A percentile compares a stretch with the other conserved stretches of the same genome.
Evolutionary conservation across 2,329 filamentous ascomycete species (phyloP).

Genomic region (Arthroderma sp.): DNA sequence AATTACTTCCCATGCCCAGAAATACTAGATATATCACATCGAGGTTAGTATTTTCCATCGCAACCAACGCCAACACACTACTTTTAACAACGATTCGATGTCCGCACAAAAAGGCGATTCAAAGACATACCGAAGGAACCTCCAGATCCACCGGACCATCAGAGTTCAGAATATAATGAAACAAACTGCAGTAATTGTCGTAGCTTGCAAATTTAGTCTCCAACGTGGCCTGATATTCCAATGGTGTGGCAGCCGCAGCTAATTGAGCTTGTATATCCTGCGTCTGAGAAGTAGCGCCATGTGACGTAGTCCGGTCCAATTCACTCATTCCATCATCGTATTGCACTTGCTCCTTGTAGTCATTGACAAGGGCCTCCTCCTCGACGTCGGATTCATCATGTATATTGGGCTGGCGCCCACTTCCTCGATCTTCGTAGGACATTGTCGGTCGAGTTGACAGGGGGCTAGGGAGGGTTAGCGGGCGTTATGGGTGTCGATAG

Average conservation of each 20-base stretch:
- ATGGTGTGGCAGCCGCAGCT: slow-evolving; percentile 77
- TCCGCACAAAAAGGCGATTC: slow-evolving; percentile 2
- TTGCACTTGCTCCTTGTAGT: slow-evolving; percentile 92
- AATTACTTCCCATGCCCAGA: slow-evolving; percentile 99
- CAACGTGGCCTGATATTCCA: slow-evolving; percentile 90
- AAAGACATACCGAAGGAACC: slow-evolving; percentile 69
- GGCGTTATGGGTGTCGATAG: slow-evolving; percentile 23
- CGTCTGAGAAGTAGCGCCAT: slow-evolving; percentile 58
- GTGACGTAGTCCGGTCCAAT: slow-evolving; percentile 58
- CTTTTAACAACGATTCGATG: not conserved
- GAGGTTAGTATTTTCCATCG: slow-evolving; percentile 2
- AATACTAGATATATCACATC: slow-evolving; percentile 51
- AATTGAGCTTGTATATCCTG: slow-evolving; percentile 92
- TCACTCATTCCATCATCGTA: slow-evolving; percentile 80
- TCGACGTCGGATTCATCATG: slow-evolving; percentile 86
- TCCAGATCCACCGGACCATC: slow-evolving; percentile 97
- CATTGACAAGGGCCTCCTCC: slow-evolving; percentile 88
- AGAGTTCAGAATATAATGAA: slow-evolving; percentile 98
- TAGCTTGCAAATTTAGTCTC: slow-evolving; percentile 98
- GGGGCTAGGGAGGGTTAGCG: slow-evolving; percentile 6
- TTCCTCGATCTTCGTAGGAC: slow-evolving; percentile 33
- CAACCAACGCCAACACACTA: not conserved
- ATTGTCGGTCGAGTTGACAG: slow-evolving; percentile 19
- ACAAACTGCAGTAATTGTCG: slow-evolving; percentile 97
- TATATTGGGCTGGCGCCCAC: slow-evolving; percentile 27